These are phyloP conservation scores for Melaleuca quinquenervia DNA, from an alignment of 345 rosid species.

Conservation along the genomic window DNA sequence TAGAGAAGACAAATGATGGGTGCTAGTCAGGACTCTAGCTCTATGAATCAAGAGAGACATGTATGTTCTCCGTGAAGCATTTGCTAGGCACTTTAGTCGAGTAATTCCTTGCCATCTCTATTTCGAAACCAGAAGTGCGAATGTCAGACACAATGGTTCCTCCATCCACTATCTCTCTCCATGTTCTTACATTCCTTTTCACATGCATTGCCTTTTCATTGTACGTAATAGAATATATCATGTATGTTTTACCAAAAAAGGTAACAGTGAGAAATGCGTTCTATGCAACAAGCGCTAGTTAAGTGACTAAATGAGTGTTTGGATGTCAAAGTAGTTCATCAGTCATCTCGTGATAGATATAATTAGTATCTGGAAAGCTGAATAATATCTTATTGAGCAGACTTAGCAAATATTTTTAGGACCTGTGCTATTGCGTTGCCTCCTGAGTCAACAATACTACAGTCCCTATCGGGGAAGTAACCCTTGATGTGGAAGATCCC, in stretches of 20 bases:
- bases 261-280: neutral
- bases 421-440: constrained; percentile 56
- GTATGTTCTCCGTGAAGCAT: neutral
- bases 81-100: neutral
- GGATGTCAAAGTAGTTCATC: neutral
- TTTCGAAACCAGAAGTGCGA: neutral
- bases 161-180: neutral
- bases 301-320: neutral
- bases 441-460: constrained; percentile 34
- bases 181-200: neutral
- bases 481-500: constrained; percentile 55
- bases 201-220: neutral
- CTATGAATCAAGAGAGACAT: neutral
- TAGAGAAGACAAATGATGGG: neutral
- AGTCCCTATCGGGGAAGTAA: constrained; percentile 50
- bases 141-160: neutral
- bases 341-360: neutral
- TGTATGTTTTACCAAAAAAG: neutral
- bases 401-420: neutral
- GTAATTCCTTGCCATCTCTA: neutral
- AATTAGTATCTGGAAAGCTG: neutral
- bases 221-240: neutral
- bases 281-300: neutral
- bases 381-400: neutral
- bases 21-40: neutral